phyloP scores from a whole-genome alignment of 2,329 filamentous ascomycete genomes.

The Phaeophleospora eucalypticola region DNA sequence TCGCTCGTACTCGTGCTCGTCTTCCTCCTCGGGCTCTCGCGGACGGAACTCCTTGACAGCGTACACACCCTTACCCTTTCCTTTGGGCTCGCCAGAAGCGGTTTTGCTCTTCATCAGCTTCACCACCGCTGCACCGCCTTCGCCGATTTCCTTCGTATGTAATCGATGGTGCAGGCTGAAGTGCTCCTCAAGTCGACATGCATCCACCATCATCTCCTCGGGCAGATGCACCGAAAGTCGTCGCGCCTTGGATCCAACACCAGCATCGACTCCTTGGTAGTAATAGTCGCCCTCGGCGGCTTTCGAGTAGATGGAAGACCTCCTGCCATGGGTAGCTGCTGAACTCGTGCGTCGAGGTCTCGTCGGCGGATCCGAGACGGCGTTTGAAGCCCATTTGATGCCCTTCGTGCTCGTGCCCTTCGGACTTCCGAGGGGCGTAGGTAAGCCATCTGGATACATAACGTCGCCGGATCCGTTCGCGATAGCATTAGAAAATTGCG shows the following conservation, averaged over 20 bases:
- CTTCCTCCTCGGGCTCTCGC: conserved; percentile 63
- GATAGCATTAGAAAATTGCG: not conserved
- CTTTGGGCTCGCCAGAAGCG: conserved; percentile 38
- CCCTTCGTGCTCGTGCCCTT: too few relatives aligned
- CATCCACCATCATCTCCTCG: conserved; percentile 30
- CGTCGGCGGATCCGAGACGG: conserved; percentile 1
- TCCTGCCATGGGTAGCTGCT: conserved; percentile 24
- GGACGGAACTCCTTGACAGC: conserved; percentile 85
- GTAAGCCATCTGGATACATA: conserved; percentile 17
- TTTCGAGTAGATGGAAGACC: conserved; percentile 31
- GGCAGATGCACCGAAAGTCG: conserved; percentile 31
- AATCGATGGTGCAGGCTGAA: conserved; percentile 65
- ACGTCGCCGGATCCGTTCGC: conserved; percentile 4
- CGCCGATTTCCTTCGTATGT: conserved; percentile 71
- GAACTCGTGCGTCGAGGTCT: conserved; percentile 26
- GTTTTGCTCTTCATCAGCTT: conserved; percentile 73
- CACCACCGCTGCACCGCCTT: conserved; percentile 78
- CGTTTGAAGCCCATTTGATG: conserved; percentile 22
- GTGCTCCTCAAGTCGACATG: conserved; percentile 42
- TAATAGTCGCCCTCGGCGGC: conserved; percentile 26
- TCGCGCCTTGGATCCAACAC: conserved; percentile 34
- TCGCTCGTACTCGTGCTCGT: conserved; percentile 69
- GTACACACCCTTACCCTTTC: conserved; percentile 56
- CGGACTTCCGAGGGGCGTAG: conserved; percentile 15
- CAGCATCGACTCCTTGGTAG: conserved; percentile 29